These are phyloP conservation scores for Haberlea rhodopensis DNA, from an alignment of 257 asterid genomes.

Conservation along the genomic window DNA sequence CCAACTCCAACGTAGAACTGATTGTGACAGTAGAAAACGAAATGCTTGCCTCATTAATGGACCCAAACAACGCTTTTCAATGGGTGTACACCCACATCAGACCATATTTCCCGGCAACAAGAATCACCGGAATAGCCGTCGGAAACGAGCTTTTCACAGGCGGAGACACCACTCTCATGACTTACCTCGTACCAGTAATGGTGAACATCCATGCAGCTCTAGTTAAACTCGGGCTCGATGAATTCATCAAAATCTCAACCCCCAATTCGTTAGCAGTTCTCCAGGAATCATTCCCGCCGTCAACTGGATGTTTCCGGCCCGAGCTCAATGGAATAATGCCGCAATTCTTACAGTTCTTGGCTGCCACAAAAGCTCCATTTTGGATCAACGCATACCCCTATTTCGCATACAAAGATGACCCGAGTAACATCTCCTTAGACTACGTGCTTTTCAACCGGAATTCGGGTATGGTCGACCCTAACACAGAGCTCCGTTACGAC, in stretches of 20 bases:
- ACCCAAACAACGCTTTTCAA: conserved; percentile 34
- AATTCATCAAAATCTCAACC: conserved; percentile 61
- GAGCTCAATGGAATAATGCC: conserved; percentile 55
- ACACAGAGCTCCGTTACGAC: conserved; percentile 61
- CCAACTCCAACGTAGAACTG: conserved; percentile 37
- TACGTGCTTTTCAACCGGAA: conserved; percentile 67
- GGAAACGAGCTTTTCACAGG: conserved; percentile 57
- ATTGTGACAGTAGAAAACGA: conserved; percentile 42
- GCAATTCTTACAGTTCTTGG: conserved; percentile 55
- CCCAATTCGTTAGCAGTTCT: conserved; percentile 69
- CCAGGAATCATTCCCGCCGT: conserved; percentile 73
- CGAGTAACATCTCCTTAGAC: conserved; percentile 53
- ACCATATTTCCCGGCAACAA: conserved; percentile 44
- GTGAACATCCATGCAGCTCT: conserved; percentile 65
- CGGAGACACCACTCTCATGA: conserved; percentile 47
- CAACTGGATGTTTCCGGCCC: conserved; percentile 60
- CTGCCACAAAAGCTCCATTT: conserved; percentile 61
- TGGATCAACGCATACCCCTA: conserved; percentile 95
- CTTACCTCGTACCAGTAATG: conserved; percentile 74
- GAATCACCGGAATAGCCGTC: conserved; percentile 40
- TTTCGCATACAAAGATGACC: conserved; percentile 75
- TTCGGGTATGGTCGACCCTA: conserved; percentile 65
- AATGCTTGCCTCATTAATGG: conserved; percentile 32
- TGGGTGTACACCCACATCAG: conserved; percentile 39
- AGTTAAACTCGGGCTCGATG: conserved; percentile 45